Conservation (phyloP, 1,284 basidiomycete species). For the Porodaedalea pini region DNA sequence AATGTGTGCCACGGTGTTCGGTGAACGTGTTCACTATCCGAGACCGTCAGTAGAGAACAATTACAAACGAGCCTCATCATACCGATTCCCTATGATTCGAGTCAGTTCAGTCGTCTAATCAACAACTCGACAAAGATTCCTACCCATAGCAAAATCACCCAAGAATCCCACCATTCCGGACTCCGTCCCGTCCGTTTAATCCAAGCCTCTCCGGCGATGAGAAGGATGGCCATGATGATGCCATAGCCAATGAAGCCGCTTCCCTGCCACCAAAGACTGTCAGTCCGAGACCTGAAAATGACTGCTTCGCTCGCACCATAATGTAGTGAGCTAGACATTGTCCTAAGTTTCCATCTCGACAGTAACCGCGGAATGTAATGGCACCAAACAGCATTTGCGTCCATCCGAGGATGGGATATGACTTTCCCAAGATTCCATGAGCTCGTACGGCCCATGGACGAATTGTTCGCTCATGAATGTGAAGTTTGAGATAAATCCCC, state of each 20-base stretch:
- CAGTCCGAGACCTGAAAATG: background rate
- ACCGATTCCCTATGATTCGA: conserved; percentile 54
- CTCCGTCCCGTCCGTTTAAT: conserved; percentile 64
- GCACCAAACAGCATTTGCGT: conserved; percentile 77
- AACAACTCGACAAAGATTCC: conserved; percentile 29
- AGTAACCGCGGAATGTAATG: conserved; percentile 64
- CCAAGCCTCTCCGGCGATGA: conserved; percentile 84
- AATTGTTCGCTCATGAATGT: conserved; percentile 78
- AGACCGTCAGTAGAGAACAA: conserved; percentile 22
- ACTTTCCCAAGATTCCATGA: conserved; percentile 83
- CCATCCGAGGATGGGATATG: conserved; percentile 88
- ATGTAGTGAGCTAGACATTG: conserved; percentile 91
- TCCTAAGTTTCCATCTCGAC: conserved; percentile 65
- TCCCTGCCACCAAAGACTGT: conserved; percentile 37
- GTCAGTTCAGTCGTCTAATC: background rate
- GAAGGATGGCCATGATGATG: conserved; percentile 77
- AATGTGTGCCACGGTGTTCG: conserved; percentile 75
- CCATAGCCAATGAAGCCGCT: conserved; percentile 89
- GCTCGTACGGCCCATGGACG: conserved; percentile 70
- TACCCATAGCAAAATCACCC: conserved; percentile 87
- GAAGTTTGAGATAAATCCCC: conserved; percentile 91
- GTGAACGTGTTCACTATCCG: conserved; percentile 86
- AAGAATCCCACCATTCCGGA: conserved; percentile 91
- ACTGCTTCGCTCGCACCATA: conserved; percentile 49
- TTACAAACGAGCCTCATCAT: conserved; percentile 24